Conservation (phyloP, 1,284 basidiomycete genomes). For the Anthracocystis walkeri region DNA sequence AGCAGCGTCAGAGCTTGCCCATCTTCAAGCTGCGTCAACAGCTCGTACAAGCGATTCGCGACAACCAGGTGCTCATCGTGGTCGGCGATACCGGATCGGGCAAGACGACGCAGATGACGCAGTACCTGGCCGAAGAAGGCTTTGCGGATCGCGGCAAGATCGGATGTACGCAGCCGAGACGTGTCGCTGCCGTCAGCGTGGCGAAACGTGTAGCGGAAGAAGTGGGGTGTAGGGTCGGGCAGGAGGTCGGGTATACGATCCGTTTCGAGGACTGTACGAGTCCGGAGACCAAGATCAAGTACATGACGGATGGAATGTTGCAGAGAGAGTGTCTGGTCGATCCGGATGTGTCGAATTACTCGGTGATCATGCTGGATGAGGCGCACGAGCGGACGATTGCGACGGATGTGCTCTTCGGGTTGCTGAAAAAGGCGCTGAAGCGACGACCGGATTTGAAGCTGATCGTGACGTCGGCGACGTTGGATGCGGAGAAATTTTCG, state of each 20-base stretch:
- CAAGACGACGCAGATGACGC: constrained; percentile 90
- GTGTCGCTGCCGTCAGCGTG: constrained; percentile 99
- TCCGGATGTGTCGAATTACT: constrained; percentile 90
- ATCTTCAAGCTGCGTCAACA: constrained; percentile 96
- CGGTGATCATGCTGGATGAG: constrained; percentile 97
- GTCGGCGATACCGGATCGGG: constrained; percentile 95
- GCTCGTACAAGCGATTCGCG: constrained; percentile 87
- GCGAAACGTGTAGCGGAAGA: constrained; percentile 98
- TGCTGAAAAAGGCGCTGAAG: constrained; percentile 95
- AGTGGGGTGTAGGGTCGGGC: constrained; percentile 93
- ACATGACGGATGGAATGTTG: constrained; percentile 99
- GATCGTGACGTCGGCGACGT: constrained; percentile 96
- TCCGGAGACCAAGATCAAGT: constrained; percentile 98
- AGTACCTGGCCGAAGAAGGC: constrained; percentile 89
- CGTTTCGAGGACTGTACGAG: constrained; percentile 99
- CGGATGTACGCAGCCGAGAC: constrained; percentile 96
- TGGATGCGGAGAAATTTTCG: constrained; percentile 99
- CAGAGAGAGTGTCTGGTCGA: constrained; percentile 96
- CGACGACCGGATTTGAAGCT: constrained; percentile 93
- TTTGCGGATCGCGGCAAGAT: constrained; percentile 88
- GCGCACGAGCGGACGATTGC: constrained; percentile 98
- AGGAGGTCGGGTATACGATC: constrained; percentile 98
- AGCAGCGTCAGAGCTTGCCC: constrained; percentile 89
- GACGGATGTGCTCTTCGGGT: constrained; percentile 95
- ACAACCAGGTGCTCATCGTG: constrained; percentile 94